Evolutionary conservation across 2,329 filamentous ascomycete genomes (phyloP).

Genomic region (Cladosporium cucumerinum): DNA sequence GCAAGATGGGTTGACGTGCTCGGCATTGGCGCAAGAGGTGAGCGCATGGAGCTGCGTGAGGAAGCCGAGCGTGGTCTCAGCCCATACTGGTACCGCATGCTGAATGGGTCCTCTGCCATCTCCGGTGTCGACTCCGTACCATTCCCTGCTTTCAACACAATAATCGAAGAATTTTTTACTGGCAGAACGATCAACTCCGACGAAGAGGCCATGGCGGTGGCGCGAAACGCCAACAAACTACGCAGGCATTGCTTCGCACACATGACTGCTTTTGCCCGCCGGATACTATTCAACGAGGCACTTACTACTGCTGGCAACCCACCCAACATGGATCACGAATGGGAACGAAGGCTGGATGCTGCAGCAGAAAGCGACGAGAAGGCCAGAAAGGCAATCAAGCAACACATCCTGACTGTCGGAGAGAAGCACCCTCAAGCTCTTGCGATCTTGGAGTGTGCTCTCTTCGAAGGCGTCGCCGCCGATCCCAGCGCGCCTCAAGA

Average conservation of each 20-base stretch:
- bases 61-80: slow-evolving; percentile 87
- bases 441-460: slow-evolving; percentile 42
- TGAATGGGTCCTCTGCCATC: slow-evolving; percentile 46
- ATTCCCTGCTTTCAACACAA: slow-evolving; percentile 44
- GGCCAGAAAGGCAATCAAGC: slow-evolving; percentile 58
- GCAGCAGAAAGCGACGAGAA: slow-evolving; percentile 67
- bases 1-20: slow-evolving; percentile 87
- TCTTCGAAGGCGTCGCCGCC: slow-evolving; percentile 43
- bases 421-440: slow-evolving; percentile 37
- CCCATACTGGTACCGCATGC: slow-evolving; percentile 66
- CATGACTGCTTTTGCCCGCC: slow-evolving; percentile 40
- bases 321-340: slow-evolving; percentile 63
- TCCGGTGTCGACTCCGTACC: slow-evolving; percentile 28
- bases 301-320: slow-evolving; percentile 42
- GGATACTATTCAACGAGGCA: slow-evolving; percentile 58
- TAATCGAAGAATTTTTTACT: slow-evolving; percentile 47
- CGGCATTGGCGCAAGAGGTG: slow-evolving; percentile 65
- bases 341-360: slow-evolving; percentile 76
- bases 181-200: slow-evolving; percentile 29
- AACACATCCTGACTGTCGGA: slow-evolving; percentile 45
- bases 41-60: slow-evolving; percentile 79
- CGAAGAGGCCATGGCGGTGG: slow-evolving; percentile 26
- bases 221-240: slow-evolving; percentile 20
- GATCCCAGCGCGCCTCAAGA: slow-evolving; percentile 12
- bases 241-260: slow-evolving; percentile 25